Conservation (phyloP, 768 basidiomycete species). For the Lactarius hatsudake region DNA sequence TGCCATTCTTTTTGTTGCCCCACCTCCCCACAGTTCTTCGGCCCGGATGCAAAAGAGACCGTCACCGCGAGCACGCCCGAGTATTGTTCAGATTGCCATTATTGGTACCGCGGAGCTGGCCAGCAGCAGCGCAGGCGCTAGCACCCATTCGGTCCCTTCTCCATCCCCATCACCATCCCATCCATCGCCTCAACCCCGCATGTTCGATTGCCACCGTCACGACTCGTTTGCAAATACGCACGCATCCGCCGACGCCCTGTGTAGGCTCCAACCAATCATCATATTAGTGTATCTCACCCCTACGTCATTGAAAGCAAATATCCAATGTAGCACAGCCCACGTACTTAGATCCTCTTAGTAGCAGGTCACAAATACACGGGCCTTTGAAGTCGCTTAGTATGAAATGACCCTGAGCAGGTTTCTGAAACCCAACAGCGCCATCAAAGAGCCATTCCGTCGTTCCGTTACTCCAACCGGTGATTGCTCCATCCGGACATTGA, state of each 20-base stretch:
- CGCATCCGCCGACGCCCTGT: constrained; percentile 1
- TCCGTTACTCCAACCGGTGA: neutral
- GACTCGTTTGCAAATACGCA: constrained; percentile 3
- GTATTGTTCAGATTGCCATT: constrained; percentile 36
- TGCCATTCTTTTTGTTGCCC: constrained; percentile 9
- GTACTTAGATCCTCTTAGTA: constrained; percentile 23
- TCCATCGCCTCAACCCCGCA: neutral
- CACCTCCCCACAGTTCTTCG: constrained; percentile 53
- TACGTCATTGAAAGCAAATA: constrained; percentile 22
- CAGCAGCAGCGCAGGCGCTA: constrained; percentile 27
- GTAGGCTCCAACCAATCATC: constrained; percentile 10
- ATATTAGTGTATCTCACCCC: constrained; percentile 15
- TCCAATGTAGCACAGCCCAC: constrained; percentile 25
- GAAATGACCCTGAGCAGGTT: neutral
- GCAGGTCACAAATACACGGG: constrained; percentile 23
- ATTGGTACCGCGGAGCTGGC: constrained; percentile 32
- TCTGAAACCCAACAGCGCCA: neutral
- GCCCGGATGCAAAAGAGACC: constrained; percentile 66
- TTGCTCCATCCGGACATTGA: neutral
- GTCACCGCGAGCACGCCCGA: constrained; percentile 50
- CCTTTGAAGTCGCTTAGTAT: constrained; percentile 10
- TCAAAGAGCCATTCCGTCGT: neutral
- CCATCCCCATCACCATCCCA: neutral
- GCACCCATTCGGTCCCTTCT: neutral
- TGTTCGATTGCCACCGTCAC: neutral